phyloP scores from a whole-genome alignment of 805 yeast species.

The Candida fluviatilis region DNA sequence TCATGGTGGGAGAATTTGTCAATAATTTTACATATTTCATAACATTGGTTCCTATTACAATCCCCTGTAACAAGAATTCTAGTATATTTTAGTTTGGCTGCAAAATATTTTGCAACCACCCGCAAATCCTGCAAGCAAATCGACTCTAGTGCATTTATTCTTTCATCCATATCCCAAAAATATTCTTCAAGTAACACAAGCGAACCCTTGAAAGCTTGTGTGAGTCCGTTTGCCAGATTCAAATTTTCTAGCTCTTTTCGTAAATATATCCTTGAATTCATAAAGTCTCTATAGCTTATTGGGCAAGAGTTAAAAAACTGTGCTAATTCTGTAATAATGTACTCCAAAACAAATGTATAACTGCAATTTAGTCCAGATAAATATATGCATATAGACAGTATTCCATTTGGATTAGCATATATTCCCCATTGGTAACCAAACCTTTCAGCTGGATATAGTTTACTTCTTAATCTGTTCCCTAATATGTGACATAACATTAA shows the following conservation, averaged over 20 bases:
- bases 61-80: constrained; percentile 54
- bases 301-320: constrained; percentile 7
- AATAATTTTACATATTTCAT: constrained; percentile 16
- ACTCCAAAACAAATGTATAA: constrained; percentile 26
- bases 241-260: constrained; percentile 46
- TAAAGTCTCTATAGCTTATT: constrained; percentile 31
- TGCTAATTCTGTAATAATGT: constrained; percentile 29
- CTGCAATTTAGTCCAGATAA: constrained; percentile 50
- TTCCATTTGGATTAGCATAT: constrained; percentile 51
- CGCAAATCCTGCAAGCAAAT: constrained; percentile 34
- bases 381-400: constrained; percentile 48
- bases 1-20: constrained; percentile 22
- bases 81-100: constrained; percentile 24
- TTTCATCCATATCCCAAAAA: constrained; percentile 50
- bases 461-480: constrained; percentile 33
- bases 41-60: constrained; percentile 15
- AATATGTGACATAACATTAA: constrained; percentile 53
- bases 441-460: constrained; percentile 51
- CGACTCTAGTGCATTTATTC: constrained; percentile 54
- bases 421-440: constrained; percentile 57
- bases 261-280: constrained; percentile 42
- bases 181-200: constrained; percentile 52
- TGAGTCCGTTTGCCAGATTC: constrained; percentile 40
- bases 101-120: constrained; percentile 22
- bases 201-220: constrained; percentile 47